Evolutionary conservation across 192 early-diverging fungal species (phyloP), one percentile per base, ranked within the genome.

Genomic region (Lobulomyces angularis): DNA sequence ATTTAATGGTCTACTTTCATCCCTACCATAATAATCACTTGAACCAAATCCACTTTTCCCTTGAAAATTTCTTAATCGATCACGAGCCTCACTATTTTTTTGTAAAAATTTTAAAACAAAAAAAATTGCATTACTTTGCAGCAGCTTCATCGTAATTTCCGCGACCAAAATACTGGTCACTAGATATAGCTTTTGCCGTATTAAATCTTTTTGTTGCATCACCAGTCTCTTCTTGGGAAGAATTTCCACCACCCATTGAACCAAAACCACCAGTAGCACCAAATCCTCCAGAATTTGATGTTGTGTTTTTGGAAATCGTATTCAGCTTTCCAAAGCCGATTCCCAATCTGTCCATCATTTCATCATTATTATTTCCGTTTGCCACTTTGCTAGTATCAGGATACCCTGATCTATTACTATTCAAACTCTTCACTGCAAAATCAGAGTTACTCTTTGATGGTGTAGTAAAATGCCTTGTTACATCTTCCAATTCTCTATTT

Each of bases 91-190:
- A 19, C 31, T 37, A 36, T 70, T 75, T 27, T 6, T 28, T 23
- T 14, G 18, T 16, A 20, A n/a, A 52, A 16, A 55, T 31, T 21
- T 4, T 14, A 46, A 22, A 6, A 27, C 27, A 30, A 18, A 18
- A 23, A 24, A 25, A 30, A 12, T 5, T 3, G 19, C 27, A 41
- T 24, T 16, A 57, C 39, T 14, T 56, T 73, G 69, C 60, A 25
- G 43, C 53, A 11, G 30, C 26, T 27, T 67, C 63, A 53, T 85
- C 83, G 39, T 80, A 79, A 6, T 64, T 49, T 26, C 73, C 69
- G 16, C 86, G 79, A 2, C 77, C 82, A 77, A 93, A 91, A 61
- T 81, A 93, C 67, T 90, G 83, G 53, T 91, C 88, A 16, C 81
- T 84, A 21, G 86, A 88, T 41, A 97, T 92, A 20, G 83, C 69